These are phyloP conservation scores for Fraxinus pennsylvanica DNA, from an alignment of 257 asterid species.

Conservation along the genomic window DNA sequence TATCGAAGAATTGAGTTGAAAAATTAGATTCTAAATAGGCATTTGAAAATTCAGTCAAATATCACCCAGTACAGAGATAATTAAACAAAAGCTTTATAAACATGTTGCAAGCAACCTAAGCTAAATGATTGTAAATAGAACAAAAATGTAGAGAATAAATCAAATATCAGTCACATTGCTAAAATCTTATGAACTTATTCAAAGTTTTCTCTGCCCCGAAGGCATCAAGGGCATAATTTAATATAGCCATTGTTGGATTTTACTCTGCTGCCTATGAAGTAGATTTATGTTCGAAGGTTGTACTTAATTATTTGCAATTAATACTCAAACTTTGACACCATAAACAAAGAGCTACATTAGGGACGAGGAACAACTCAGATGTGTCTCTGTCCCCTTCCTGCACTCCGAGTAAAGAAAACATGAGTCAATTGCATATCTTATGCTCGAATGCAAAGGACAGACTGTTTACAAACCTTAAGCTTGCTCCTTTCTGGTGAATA, in stretches of 20 bases:
- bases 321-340: no score
- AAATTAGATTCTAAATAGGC: not conserved
- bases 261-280: no score
- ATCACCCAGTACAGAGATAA: not conserved
- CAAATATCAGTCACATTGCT: no score
- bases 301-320: not conserved
- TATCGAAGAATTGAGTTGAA: not conserved
- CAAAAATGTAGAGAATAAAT: no score
- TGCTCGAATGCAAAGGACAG: constrained; percentile 7
- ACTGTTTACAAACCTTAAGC: constrained; percentile 61
- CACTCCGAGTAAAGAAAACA: not conserved
- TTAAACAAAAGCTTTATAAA: not conserved
- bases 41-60: not conserved
- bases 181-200: not conserved
- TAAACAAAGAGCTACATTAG: no score
- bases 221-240: no score
- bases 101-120: constrained; percentile 6
- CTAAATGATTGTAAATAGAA: constrained; percentile 1
- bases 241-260: no score
- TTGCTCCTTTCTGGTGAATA: constrained; percentile 85
- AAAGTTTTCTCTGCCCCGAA: not conserved
- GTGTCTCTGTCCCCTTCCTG: no score
- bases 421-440: not conserved
- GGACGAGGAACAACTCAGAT: no score
- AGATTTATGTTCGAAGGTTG: no score